Evolutionary conservation across 2,329 filamentous ascomycete genomes (phyloP).

Genomic region (Sporothrix pallida): DNA sequence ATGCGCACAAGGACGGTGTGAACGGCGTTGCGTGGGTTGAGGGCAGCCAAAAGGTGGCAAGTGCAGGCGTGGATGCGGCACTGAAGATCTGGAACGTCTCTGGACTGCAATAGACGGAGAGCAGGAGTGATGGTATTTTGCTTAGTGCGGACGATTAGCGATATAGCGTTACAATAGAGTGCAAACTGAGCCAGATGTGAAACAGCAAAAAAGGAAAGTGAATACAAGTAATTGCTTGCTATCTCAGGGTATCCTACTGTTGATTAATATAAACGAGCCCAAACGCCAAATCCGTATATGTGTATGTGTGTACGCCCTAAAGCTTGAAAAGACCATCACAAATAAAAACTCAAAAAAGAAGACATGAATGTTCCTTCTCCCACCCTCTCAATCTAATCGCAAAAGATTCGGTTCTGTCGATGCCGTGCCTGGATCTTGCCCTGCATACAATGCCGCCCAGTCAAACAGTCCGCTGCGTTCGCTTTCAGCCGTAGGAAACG

Average conservation of each 20-base stretch:
- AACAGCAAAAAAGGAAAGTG: background rate
- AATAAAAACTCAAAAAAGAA: background rate
- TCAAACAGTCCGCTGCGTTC: conserved; percentile 46
- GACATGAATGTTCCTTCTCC: background rate
- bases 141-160: background rate
- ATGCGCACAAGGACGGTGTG: conserved; percentile 96
- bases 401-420: conserved; percentile 21
- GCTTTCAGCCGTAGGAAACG: conserved; percentile 42
- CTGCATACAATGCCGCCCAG: conserved; percentile 40
- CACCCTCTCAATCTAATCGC: conserved; percentile 30
- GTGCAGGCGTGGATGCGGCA: conserved; percentile 83
- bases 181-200: background rate
- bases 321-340: no score
- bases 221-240: background rate
- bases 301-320: background rate
- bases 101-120: conserved; percentile 52
- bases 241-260: conserved; percentile 18
- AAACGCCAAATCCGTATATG: background rate
- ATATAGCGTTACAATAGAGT: conserved; percentile 20
- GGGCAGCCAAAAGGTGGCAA: conserved; percentile 70
- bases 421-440: background rate
- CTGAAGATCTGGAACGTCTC: conserved; percentile 85
- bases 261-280: background rate
- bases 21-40: conserved; percentile 81
- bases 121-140: background rate